These are phyloP conservation scores for Alternaria consortialis DNA, from an alignment of 2,329 filamentous ascomycete genomes.

Conservation along the genomic window DNA sequence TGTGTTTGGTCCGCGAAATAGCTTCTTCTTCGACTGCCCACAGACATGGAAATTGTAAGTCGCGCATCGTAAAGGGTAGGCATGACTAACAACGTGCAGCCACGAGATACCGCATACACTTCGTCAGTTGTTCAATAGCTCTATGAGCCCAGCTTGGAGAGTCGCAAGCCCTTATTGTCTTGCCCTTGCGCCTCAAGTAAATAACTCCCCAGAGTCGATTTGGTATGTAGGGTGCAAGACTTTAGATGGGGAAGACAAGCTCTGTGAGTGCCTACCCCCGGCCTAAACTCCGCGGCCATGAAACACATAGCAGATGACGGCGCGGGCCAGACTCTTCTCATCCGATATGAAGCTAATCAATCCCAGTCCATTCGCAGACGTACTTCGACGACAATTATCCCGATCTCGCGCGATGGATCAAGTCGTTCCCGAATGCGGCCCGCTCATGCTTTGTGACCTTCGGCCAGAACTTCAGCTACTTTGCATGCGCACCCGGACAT, in stretches of 20 bases:
- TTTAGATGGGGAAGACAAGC: slow-evolving; percentile 46
- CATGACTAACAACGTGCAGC: slow-evolving; percentile 36
- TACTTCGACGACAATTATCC: slow-evolving; percentile 45
- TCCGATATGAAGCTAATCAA: slow-evolving; percentile 22
- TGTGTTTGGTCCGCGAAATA: slow-evolving; percentile 48
- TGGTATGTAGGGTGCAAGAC: slow-evolving; percentile 49
- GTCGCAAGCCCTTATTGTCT: slow-evolving; percentile 47
- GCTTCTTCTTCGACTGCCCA: slow-evolving; percentile 49
- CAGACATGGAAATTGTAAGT: slow-evolving; percentile 50
- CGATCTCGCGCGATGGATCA: slow-evolving; percentile 42
- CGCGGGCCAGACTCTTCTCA: slow-evolving; percentile 4
- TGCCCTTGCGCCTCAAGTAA: slow-evolving; percentile 42
- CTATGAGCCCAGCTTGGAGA: slow-evolving; percentile 44
- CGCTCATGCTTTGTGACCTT: slow-evolving; percentile 46
- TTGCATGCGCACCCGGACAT: slow-evolving; percentile 40
- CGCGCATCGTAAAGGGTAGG: not conserved
- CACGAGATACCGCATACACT: slow-evolving; percentile 46
- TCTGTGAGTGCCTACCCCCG: slow-evolving; percentile 36
- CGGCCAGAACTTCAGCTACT: slow-evolving; percentile 43
- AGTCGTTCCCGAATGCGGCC: slow-evolving; percentile 38
- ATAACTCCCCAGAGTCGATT: slow-evolving; percentile 36
- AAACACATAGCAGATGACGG: slow-evolving; percentile 21
- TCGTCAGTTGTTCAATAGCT: slow-evolving; percentile 45
- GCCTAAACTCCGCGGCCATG: slow-evolving; percentile 10
- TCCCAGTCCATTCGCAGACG: slow-evolving; percentile 43